A percentile compares a stretch with the other conserved stretches of the same genome.
Conservation (phyloP, 2,329 filamentous ascomycete species). For the Sporothrix mexicana region DNA sequence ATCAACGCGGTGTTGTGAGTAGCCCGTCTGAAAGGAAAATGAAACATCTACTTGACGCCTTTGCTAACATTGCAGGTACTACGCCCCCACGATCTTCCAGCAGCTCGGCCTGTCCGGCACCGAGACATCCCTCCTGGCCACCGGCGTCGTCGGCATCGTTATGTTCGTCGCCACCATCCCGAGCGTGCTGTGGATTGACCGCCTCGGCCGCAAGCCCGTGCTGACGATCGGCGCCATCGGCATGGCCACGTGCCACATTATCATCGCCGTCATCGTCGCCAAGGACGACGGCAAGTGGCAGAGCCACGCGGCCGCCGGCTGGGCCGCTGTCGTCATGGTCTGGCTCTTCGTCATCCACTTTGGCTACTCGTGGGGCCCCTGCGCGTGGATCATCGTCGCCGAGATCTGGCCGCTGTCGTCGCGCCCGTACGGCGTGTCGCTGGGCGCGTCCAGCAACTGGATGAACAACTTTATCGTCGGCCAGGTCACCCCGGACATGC, state of each 20-base stretch:
- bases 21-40: no score
- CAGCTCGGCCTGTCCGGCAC: constrained; percentile 64
- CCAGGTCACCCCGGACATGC: constrained; percentile 72
- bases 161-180: constrained; percentile 73
- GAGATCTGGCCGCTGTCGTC: constrained; percentile 77
- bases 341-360: constrained; percentile 79
- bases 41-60: neutral
- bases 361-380: constrained; percentile 76
- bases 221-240: constrained; percentile 69
- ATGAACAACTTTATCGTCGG: constrained; percentile 70
- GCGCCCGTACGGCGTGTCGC: constrained; percentile 71
- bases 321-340: constrained; percentile 71
- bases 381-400: constrained; percentile 74
- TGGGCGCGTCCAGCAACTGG: constrained; percentile 71
- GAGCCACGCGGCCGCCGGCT: constrained; percentile 65
- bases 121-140: constrained; percentile 66
- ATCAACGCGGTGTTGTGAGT: constrained; percentile 65
- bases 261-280: constrained; percentile 72
- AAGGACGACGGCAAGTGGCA: constrained; percentile 65
- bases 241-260: constrained; percentile 73
- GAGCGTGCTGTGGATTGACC: constrained; percentile 69
- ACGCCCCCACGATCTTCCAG: constrained; percentile 72
- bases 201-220: constrained; percentile 66
- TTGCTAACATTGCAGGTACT: constrained; percentile 53
- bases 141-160: constrained; percentile 72